A percentile compares a stretch with the other conserved stretches of the same genome.
phyloP scores from a whole-genome alignment of 2,329 filamentous ascomycete genomes.

The Hymenoscyphus fructigenus region DNA sequence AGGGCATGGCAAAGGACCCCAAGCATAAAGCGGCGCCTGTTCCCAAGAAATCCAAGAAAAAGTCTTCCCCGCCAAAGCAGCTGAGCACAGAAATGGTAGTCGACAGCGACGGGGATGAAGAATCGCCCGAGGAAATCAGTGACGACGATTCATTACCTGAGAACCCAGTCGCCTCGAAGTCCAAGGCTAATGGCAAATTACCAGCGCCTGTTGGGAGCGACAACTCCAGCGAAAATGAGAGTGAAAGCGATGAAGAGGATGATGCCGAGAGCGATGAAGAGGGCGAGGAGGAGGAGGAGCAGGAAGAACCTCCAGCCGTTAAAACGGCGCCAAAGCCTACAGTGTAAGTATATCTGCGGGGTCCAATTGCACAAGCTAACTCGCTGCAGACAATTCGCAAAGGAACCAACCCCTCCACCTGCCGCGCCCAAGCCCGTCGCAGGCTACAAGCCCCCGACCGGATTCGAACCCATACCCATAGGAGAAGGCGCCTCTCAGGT shows the following conservation, averaged over 20 bases:
- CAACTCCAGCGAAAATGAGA: slow-evolving; percentile 33
- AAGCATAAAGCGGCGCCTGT: slow-evolving; percentile 17
- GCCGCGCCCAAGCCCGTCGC: slow-evolving; percentile 6
- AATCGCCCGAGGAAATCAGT: slow-evolving; percentile 25
- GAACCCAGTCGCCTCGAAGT: slow-evolving; percentile 14
- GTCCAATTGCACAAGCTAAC: not conserved
- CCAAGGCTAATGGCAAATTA: slow-evolving; percentile 30
- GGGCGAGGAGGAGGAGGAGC: slow-evolving; percentile 36
- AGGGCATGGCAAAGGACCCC: slow-evolving; percentile 20
- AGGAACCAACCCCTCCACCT: slow-evolving; percentile 18
- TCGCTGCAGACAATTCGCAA: slow-evolving; percentile 17
- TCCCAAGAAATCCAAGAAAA: slow-evolving; percentile 16
- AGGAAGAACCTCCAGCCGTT: slow-evolving; percentile 24
- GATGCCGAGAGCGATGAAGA: slow-evolving; percentile 38
- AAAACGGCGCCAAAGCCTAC: slow-evolving; percentile 9
- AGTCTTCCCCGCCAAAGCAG: slow-evolving; percentile 17
- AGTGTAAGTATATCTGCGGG: slow-evolving; percentile 2
- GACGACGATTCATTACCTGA: slow-evolving; percentile 26
- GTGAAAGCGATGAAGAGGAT: slow-evolving; percentile 31
- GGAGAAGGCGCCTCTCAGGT: slow-evolving; percentile 17
- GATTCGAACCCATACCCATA: slow-evolving; percentile 28
- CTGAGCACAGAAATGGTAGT: slow-evolving; percentile 33
- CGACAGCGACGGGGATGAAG: slow-evolving; percentile 33
- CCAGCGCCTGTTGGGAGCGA: slow-evolving; percentile 21
- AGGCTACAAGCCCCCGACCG: slow-evolving; percentile 29